Evolutionary conservation across 2,329 filamentous ascomycete species (phyloP), one percentile per base, ranked within the genome.

Genomic region (Diplodia corticola): DNA sequence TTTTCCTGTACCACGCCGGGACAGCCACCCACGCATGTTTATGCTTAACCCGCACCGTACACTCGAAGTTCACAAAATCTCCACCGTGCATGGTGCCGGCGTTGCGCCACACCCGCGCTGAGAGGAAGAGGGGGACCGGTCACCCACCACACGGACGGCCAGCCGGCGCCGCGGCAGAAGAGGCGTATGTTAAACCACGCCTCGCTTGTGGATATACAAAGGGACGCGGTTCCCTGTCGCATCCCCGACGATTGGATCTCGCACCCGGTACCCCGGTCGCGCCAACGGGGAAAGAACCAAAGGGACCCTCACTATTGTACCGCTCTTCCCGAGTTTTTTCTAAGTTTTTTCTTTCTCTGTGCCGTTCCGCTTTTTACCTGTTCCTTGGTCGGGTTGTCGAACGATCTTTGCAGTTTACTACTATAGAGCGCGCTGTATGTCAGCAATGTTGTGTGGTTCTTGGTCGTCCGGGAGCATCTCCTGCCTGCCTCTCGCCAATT

Each of bases 61-160:
- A 26, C 12, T 24, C 33, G n/a, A n/a, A n/a, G n/a, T 49, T n/a
- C 57, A 13, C 26, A 10, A 49, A 61, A 35, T 33, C 44, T 49
- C 57, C 57, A 61, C 12, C 24, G 28, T 49, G 57, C 57, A 61
- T 54, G 44, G 12, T 30, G 30, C 37, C 57, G 57, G 57, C 28
- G 22, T 3, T 49, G 44, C 57, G 57, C 57, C 57, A 61, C 57
- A 61, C 57, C 57, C 57, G 57, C 54, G 22, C 35, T 44, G 54
- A 44, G 53, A 30, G 53, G n/a, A n/a, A n/a, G n/a, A 15, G n/a
- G n/a, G 13, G 54, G 54, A 20, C 15, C n/a, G 28, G 50, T 24
- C 37, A 10, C 33, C 44, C 44, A 35, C 57, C 57, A 61, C 30
- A 49, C 44, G 57, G 57, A 61, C 57, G 44, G 44, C 20, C 44